phyloP scores from a whole-genome alignment of 139 green algal species.

The Chlamydomonas schloesseri region DNA sequence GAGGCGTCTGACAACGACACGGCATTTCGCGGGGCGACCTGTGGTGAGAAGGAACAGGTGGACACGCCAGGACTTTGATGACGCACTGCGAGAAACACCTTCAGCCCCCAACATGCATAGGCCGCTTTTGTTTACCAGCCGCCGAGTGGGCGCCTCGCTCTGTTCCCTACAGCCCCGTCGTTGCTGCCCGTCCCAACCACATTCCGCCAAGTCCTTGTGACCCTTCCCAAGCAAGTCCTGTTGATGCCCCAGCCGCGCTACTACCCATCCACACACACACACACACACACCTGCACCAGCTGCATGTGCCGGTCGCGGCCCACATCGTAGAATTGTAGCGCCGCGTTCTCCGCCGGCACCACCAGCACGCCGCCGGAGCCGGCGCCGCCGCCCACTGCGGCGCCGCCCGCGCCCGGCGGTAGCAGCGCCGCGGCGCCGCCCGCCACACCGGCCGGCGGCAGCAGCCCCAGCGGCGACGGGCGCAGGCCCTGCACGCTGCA shows the following conservation, averaged over 20 bases:
- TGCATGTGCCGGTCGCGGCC: slow-evolving; percentile 62
- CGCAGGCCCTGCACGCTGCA: slow-evolving; percentile 67
- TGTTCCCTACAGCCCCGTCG: no score
- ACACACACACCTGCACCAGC: slow-evolving; percentile 63
- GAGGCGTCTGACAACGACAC: slow-evolving; percentile 53
- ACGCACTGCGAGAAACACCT: no score
- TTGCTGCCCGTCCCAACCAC: no score
- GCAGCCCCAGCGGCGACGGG: slow-evolving; percentile 43
- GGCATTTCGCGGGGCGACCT: slow-evolving; percentile 68
- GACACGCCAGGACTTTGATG: no score
- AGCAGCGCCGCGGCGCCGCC: slow-evolving; percentile 33
- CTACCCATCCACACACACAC: no score
- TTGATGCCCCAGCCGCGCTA: no score
- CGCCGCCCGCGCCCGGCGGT: slow-evolving; percentile 16
- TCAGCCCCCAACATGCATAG: no score
- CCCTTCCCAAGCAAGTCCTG: no score
- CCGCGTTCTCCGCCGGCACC: slow-evolving; percentile 63
- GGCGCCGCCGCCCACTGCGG: slow-evolving; percentile 33
- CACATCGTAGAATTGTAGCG: slow-evolving; percentile 81
- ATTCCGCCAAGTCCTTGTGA: no score
- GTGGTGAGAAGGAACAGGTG: no score
- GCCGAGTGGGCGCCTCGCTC: no score
- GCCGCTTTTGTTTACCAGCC: no score
- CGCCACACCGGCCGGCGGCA: slow-evolving; percentile 2
- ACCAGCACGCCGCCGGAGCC: slow-evolving; percentile 57